Conservation (phyloP, 495 filamentous ascomycete genomes). For the Baudoinia panamericana region DNA sequence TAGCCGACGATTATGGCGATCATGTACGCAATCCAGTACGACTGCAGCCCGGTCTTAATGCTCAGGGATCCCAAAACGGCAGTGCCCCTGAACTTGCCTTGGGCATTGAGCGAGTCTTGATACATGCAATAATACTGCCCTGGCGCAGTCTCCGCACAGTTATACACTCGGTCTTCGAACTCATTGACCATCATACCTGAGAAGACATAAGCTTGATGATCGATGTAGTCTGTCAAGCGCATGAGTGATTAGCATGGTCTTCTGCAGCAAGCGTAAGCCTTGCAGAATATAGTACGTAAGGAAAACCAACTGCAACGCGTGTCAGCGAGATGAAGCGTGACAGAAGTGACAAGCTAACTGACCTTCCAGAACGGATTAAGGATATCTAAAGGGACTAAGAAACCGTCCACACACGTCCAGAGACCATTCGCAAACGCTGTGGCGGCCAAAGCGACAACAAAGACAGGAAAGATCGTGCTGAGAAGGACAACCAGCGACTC, state of each 20-base stretch:
- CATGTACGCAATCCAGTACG: too few relatives aligned
- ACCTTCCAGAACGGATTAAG: constrained; percentile 70
- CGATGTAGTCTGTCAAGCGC: constrained; percentile 40
- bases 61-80: too few relatives aligned
- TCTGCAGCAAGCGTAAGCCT: too few relatives aligned
- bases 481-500: constrained; percentile 68
- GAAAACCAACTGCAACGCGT: too few relatives aligned
- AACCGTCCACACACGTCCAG: constrained; percentile 71
- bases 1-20: too few relatives aligned
- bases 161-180: constrained; percentile 46
- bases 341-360: constrained; percentile 71
- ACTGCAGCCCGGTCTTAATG: too few relatives aligned
- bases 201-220: constrained; percentile 69
- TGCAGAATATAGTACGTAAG: too few relatives aligned
- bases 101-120: too few relatives aligned
- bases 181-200: constrained; percentile 84
- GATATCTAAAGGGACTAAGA: constrained; percentile 51
- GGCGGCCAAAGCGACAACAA: constrained; percentile 58
- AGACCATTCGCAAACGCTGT: constrained; percentile 69
- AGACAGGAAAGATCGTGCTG: constrained; percentile 56
- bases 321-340: too few relatives aligned
- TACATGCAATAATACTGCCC: too few relatives aligned
- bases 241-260: constrained; percentile 48
- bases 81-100: too few relatives aligned
- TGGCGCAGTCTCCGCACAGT: too few relatives aligned